phyloP scores from a whole-genome alignment of 192 early-diverging fungal genomes.

The Radiomyces spectabilis region DNA sequence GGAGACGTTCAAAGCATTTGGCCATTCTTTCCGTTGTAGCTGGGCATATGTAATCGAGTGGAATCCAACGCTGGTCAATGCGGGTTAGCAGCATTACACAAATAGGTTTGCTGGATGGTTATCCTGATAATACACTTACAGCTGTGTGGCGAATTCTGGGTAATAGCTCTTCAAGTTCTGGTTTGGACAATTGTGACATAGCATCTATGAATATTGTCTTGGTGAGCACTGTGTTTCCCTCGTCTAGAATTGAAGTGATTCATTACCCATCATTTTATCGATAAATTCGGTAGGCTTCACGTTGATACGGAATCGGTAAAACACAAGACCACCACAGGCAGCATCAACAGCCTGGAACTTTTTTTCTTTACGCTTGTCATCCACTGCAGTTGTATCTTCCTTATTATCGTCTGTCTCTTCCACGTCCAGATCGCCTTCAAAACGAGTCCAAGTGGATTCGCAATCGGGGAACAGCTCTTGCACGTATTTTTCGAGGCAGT shows the following conservation, averaged over 20 bases:
- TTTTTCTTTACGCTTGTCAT: constrained; percentile 12
- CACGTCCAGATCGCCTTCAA: constrained; percentile 21
- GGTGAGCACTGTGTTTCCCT: too few species aligned
- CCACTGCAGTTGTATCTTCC: neutral
- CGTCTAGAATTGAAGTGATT: neutral
- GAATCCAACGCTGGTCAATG: constrained; percentile 23
- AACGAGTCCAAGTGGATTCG: constrained; percentile 19
- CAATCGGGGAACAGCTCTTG: constrained; percentile 10
- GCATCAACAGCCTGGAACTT: constrained; percentile 40
- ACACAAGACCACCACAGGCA: constrained; percentile 38
- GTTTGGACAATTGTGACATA: too few species aligned
- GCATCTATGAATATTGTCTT: too few species aligned
- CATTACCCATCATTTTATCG: constrained; percentile 21
- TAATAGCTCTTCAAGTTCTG: too few species aligned
- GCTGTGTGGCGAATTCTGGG: too few species aligned
- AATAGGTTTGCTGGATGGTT: too few species aligned
- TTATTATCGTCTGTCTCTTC: constrained; percentile 6
- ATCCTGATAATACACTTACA: too few species aligned
- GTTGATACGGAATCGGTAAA: constrained; percentile 38
- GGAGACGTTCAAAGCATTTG: constrained; percentile 3
- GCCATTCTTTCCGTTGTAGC: constrained; percentile 22
- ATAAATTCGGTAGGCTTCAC: constrained; percentile 32
- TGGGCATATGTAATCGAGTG: constrained; percentile 31
- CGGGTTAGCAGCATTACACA: neutral
- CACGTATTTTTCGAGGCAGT: constrained; percentile 17